phyloP scores from a whole-genome alignment of 2,329 filamentous ascomycete species.

The Paradendryphiella salina region DNA sequence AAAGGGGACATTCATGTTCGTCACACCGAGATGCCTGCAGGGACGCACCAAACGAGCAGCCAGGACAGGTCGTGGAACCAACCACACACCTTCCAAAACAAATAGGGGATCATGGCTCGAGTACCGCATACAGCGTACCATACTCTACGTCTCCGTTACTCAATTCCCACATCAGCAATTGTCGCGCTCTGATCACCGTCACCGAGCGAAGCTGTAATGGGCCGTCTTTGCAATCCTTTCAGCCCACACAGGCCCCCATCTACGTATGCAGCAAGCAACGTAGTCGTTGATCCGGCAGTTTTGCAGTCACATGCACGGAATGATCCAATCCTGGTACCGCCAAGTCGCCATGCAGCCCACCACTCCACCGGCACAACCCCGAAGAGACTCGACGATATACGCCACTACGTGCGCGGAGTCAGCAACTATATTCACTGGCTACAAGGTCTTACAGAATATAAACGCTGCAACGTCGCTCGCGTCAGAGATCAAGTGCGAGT shows the following conservation, averaged over 20 bases:
- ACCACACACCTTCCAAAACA: neutral
- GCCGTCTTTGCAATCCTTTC: neutral
- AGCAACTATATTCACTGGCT: slow-evolving; percentile 19
- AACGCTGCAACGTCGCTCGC: slow-evolving; percentile 16
- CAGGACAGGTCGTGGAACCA: neutral
- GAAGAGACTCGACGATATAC: slow-evolving; percentile 5
- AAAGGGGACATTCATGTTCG: too few relatives aligned
- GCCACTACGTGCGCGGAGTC: slow-evolving; percentile 1
- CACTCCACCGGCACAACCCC: neutral
- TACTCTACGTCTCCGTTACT: neutral
- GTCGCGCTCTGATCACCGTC: neutral
- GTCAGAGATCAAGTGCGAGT: slow-evolving; percentile 28
- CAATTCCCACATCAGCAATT: neutral
- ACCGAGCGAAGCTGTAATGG: neutral
- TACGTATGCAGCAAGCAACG: neutral
- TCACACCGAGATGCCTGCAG: too few relatives aligned
- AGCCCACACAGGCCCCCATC: neutral
- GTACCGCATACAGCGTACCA: neutral
- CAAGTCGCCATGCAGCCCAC: neutral
- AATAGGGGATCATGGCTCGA: neutral
- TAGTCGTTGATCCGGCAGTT: too few relatives aligned
- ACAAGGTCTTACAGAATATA: slow-evolving; percentile 18
- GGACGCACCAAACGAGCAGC: too few relatives aligned
- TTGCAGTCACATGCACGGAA: too few relatives aligned
- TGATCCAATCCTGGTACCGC: neutral